A percentile compares a stretch with the other conserved stretches of the same genome.
These are phyloP conservation scores for Zalerion maritima DNA, from an alignment of 495 filamentous ascomycete species.

Conservation along the genomic window DNA sequence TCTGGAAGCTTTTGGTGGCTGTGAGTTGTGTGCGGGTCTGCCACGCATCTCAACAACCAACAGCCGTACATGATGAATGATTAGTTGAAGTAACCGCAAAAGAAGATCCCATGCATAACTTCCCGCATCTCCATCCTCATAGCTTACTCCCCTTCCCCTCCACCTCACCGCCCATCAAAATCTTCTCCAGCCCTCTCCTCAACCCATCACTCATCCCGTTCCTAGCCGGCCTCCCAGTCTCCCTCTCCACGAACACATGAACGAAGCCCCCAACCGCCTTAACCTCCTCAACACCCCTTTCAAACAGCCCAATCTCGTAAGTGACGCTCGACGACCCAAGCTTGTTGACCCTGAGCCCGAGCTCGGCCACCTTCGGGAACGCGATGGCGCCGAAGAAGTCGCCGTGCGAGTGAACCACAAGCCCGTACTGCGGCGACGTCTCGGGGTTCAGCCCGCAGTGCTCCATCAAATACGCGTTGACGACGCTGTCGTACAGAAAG, in stretches of 20 bases:
- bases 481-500: slow-evolving; percentile 72
- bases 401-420: slow-evolving; percentile 72
- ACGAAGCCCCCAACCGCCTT: slow-evolving; percentile 77
- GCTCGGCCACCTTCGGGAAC: slow-evolving; percentile 69
- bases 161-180: slow-evolving; percentile 13
- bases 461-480: slow-evolving; percentile 78
- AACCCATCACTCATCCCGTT: slow-evolving; percentile 43
- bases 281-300: slow-evolving; percentile 54
- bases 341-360: slow-evolving; percentile 69
- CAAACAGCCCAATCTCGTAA: slow-evolving; percentile 84
- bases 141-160: too few species aligned
- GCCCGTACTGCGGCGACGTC: slow-evolving; percentile 51
- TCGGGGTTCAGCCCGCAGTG: slow-evolving; percentile 63
- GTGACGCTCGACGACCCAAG: slow-evolving; percentile 79
- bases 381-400: slow-evolving; percentile 75
- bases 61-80: too few species aligned
- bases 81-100: too few species aligned
- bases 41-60: too few species aligned
- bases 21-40: too few species aligned
- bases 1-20: too few species aligned
- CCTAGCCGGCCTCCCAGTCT: slow-evolving; percentile 46
- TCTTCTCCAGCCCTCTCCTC: slow-evolving; percentile 36
- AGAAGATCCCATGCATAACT: too few species aligned
- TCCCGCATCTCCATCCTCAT: too few species aligned
- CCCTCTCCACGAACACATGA: slow-evolving; percentile 76